phyloP scores from a whole-genome alignment of 441 rosid species.

The Heliophila coronopifolia region DNA sequence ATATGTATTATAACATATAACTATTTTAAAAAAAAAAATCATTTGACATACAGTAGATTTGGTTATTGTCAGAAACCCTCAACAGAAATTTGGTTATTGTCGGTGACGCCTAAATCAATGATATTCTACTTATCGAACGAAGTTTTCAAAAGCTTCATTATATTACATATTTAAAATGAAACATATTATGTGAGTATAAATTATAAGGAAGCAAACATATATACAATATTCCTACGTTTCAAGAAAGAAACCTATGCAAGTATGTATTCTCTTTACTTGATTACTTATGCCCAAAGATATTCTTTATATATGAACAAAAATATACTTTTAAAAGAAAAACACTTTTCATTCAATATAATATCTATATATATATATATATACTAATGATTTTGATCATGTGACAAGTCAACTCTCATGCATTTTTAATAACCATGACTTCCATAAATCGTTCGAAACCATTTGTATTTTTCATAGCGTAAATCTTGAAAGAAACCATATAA shows the following conservation, averaged over 20 bases:
- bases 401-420: neutral
- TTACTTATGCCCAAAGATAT: slow-evolving; percentile 64
- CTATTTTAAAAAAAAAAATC: too few species aligned
- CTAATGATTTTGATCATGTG: neutral
- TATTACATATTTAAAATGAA: too few species aligned
- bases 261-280: slow-evolving; percentile 24
- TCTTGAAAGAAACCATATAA: too few species aligned
- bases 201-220: slow-evolving; percentile 5
- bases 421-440: neutral
- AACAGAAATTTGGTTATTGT: too few species aligned
- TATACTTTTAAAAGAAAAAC: slow-evolving; percentile 18
- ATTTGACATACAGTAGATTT: too few species aligned
- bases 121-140: too few species aligned
- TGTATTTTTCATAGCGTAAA: slow-evolving; percentile 26
- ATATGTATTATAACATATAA: too few species aligned
- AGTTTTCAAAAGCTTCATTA: too few species aligned
- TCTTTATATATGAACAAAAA: slow-evolving; percentile 32
- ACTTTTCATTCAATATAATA: slow-evolving; percentile 33
- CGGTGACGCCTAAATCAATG: too few species aligned
- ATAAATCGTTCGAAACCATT: slow-evolving; percentile 24
- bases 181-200: neutral
- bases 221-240: slow-evolving; percentile 17
- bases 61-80: too few species aligned
- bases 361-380: slow-evolving; percentile 30
- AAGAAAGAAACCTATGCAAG: too few species aligned